These are phyloP conservation scores for Annulohypoxylon maeteangense DNA, from an alignment of 495 filamentous ascomycete genomes.

Conservation along the genomic window DNA sequence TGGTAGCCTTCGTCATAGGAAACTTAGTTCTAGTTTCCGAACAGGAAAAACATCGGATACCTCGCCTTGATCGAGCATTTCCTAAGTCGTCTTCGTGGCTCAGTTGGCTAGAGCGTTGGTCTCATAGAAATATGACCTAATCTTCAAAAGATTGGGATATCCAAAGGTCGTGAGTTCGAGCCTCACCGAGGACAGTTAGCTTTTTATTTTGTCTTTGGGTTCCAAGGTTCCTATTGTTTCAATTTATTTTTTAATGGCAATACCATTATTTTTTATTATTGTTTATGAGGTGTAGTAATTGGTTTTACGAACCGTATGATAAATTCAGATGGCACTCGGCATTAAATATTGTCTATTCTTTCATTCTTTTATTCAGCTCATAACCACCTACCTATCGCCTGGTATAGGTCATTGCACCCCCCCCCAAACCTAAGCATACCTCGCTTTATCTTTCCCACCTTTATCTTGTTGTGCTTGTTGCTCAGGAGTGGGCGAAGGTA, in stretches of 20 bases:
- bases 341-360: background rate
- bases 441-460: slow-evolving; percentile 15
- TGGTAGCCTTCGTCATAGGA: background rate
- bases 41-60: background rate
- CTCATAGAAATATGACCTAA: slow-evolving; percentile 13
- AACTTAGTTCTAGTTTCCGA: background rate
- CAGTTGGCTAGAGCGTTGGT: slow-evolving; percentile 16
- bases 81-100: slow-evolving; percentile 20
- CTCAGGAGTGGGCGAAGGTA: slow-evolving; percentile 15
- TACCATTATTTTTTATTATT: background rate
- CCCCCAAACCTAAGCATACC: slow-evolving; percentile 5
- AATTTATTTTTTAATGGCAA: too few species aligned
- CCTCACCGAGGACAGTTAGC: slow-evolving; percentile 1
- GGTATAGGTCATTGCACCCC: background rate
- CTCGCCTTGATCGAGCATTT: too few species aligned
- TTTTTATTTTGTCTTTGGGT: background rate
- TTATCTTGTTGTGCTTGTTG: background rate
- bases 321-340: background rate
- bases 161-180: slow-evolving; percentile 20
- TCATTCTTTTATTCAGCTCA: slow-evolving; percentile 11
- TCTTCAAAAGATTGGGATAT: slow-evolving; percentile 13
- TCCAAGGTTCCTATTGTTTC: too few species aligned
- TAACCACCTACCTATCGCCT: background rate
- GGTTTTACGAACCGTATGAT: background rate
- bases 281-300: background rate